A percentile compares a stretch with the other conserved stretches of the same genome.
phyloP scores from a whole-genome alignment of 768 basidiomycete species.

The Russula olivacea region DNA sequence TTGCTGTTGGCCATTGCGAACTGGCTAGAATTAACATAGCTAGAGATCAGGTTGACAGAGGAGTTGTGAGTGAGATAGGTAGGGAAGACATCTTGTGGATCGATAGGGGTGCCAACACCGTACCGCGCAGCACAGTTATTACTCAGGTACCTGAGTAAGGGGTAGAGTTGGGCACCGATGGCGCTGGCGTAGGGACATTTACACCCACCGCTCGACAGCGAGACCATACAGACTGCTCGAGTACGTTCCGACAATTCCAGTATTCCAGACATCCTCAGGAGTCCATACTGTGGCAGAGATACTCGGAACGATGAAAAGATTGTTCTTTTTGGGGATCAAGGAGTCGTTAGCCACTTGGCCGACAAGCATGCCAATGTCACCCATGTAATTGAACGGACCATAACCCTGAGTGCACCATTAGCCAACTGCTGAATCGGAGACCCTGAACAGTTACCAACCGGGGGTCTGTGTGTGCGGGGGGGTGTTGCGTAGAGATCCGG shows the following conservation, averaged over 20 bases:
- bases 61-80: slow-evolving; percentile 56
- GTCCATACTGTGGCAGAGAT: slow-evolving; percentile 19
- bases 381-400: slow-evolving; percentile 30
- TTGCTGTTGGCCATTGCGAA: slow-evolving; percentile 36
- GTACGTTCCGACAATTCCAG: slow-evolving; percentile 18
- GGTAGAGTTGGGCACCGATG: slow-evolving; percentile 1
- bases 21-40: slow-evolving; percentile 47
- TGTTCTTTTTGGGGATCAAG: neutral
- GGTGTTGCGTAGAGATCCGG: slow-evolving; percentile 59
- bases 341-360: slow-evolving; percentile 13
- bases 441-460: slow-evolving; percentile 12
- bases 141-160: slow-evolving; percentile 43
- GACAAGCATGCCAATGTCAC: slow-evolving; percentile 28
- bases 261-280: slow-evolving; percentile 19
- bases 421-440: neutral
- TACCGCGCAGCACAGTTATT: slow-evolving; percentile 57
- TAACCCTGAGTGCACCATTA: slow-evolving; percentile 7
- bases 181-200: neutral
- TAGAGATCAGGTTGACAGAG: slow-evolving; percentile 42
- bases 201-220: slow-evolving; percentile 20
- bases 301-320: slow-evolving; percentile 20
- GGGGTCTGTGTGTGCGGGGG: slow-evolving; percentile 14
- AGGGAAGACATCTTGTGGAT: slow-evolving; percentile 46
- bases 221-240: slow-evolving; percentile 15
- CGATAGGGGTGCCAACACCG: slow-evolving; percentile 35